A percentile compares a stretch with the other conserved stretches of the same genome.
Conservation (phyloP, 352 stramenopile species). For the Blastocystis hominis region DNA sequence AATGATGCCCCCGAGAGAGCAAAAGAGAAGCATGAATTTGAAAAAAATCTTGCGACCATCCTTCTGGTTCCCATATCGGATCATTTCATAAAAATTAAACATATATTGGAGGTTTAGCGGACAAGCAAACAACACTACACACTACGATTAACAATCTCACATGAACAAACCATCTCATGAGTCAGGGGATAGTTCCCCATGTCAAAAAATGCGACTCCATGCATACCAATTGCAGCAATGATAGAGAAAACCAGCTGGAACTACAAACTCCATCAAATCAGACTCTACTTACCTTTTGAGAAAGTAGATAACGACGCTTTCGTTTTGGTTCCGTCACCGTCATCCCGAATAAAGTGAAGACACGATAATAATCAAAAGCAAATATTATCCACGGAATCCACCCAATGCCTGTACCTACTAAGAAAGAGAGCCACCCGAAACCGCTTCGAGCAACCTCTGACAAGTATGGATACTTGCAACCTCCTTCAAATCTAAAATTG, state of each 20-base stretch:
- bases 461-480: constrained; percentile 52
- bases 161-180: background rate
- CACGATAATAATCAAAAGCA: background rate
- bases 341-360: background rate
- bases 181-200: constrained; percentile 46
- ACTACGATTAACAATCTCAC: background rate
- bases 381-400: constrained; percentile 53
- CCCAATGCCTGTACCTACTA: constrained; percentile 15
- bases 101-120: constrained; percentile 17
- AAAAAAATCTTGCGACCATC: background rate
- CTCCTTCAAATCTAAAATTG: constrained; percentile 35
- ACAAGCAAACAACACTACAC: constrained; percentile 25
- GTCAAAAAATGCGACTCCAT: constrained; percentile 49
- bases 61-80: background rate
- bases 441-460: constrained; percentile 32
- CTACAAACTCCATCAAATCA: background rate
- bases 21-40: background rate
- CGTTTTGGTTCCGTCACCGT: background rate
- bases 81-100: constrained; percentile 22
- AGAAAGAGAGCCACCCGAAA: constrained; percentile 16
- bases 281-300: background rate
- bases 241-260: background rate
- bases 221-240: constrained; percentile 5
- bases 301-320: background rate
- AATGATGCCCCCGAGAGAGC: background rate